These are phyloP conservation scores for Mycena capillaripes DNA, from an alignment of 768 basidiomycete species.

Conservation along the genomic window DNA sequence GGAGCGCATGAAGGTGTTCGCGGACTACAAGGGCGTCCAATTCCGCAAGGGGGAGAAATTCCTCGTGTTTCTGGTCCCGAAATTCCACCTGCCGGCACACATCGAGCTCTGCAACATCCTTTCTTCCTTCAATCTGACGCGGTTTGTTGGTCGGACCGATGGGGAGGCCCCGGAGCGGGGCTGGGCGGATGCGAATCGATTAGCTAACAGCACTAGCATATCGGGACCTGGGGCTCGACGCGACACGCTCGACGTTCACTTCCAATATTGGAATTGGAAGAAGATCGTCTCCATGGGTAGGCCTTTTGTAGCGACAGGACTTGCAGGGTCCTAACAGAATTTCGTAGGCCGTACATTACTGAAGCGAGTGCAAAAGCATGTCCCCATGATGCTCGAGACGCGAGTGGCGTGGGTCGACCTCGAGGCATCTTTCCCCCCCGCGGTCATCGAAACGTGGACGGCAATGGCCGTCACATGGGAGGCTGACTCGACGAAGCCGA, in stretches of 20 bases:
- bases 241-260: conserved; percentile 2
- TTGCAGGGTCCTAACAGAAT: background rate
- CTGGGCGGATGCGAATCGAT: conserved; percentile 44
- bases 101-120: conserved; percentile 38
- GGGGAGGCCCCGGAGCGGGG: conserved; percentile 52
- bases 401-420: background rate
- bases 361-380: background rate
- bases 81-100: conserved; percentile 50
- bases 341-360: background rate
- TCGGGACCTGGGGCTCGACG: conserved; percentile 46
- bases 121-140: conserved; percentile 46
- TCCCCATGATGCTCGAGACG: background rate
- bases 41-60: background rate
- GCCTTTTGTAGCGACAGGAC: background rate
- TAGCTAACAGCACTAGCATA: conserved; percentile 50
- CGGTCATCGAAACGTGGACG: conserved; percentile 37
- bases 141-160: conserved; percentile 42
- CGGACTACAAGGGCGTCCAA: conserved; percentile 24
- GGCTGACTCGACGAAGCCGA: conserved; percentile 14
- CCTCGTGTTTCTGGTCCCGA: conserved; percentile 38
- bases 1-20: conserved; percentile 39
- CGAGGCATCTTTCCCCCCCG: conserved; percentile 34
- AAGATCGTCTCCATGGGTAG: background rate
- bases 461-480: conserved; percentile 26
- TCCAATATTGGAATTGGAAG: conserved; percentile 19